Evolutionary conservation across 352 stramenopile genomes (phyloP), one percentile per base, ranked within the genome.

Genomic region (Phytophthora tentaculata): DNA sequence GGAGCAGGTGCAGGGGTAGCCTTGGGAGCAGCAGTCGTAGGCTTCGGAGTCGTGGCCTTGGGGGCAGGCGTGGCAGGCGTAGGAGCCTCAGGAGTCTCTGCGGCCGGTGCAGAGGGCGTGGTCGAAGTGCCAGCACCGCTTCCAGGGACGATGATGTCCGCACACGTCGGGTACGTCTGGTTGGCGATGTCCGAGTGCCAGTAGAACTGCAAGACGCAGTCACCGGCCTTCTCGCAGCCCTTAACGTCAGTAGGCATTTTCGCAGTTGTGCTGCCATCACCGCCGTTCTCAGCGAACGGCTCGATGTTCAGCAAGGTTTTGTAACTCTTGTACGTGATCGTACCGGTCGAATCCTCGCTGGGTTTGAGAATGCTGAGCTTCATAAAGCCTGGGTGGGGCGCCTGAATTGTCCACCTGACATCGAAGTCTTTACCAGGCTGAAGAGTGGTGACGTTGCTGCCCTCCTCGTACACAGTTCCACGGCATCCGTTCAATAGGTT

Each of bases 311-410:
- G 67, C 20, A 90, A 13, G 1, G 48, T 68, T 16, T 56, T 63
- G 45, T 77, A 67, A 10, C 55, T 69, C 32, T 84, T 64, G 73
- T 88, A 88, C 44, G 60, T 86, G 67, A 88, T 82, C 13, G 61
- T 76, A 37, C 79, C 79, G 3, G 53, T 63, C 1, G 70, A 55
- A 20, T 80, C 76, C 1, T 54, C 68, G 51, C 56, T 77, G 3
- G 82, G 80, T 55, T 86, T 87, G 49, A 88, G 68, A 32, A 90
- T 77, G 50, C 61, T 81, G 32, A 90, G 64, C 55, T 80, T 79
- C 57, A 83, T 74, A 51, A 56, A 79, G 13, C 82, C 78, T 3
- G 80, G 80, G 65, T 90, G 82, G 2, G 82, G 80, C 8, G 80
- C 82, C 67, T 83, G 61, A 61, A 90, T 85, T 9, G 47, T 73